A percentile compares a stretch with the other conserved stretches of the same genome.
These are phyloP conservation scores for Mycena olivaceomarginata DNA, from an alignment of 768 basidiomycete genomes.

Conservation along the genomic window DNA sequence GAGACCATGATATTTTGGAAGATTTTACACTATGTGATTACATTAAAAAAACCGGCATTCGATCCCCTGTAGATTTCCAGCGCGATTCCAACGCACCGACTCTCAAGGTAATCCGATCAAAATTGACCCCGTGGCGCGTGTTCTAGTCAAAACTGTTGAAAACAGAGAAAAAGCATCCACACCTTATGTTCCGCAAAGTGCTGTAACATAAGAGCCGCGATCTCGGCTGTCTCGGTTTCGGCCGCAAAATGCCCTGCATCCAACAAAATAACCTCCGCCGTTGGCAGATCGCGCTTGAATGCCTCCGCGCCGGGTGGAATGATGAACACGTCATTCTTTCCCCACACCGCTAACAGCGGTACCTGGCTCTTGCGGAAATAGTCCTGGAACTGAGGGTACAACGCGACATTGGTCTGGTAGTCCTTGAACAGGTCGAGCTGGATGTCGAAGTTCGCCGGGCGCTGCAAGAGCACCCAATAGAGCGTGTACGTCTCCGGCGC, in stretches of 20 bases:
- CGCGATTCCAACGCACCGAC: no score
- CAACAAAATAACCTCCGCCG: conserved; percentile 61
- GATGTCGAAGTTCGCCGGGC: conserved; percentile 61
- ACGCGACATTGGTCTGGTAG: conserved; percentile 61
- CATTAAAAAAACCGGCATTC: no score
- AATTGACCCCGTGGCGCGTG: no score
- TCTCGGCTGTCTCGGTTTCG: conserved; percentile 62
- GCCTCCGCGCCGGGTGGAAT: conserved; percentile 65
- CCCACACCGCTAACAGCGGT: conserved; percentile 69
- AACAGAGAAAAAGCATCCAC: no score
- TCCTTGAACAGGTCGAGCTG: conserved; percentile 65
- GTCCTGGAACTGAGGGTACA: conserved; percentile 68
- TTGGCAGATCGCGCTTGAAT: conserved; percentile 60
- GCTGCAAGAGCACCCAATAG: conserved; percentile 62
- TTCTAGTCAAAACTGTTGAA: no score
- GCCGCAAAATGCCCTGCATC: conserved; percentile 70
- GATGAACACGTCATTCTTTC: conserved; percentile 66
- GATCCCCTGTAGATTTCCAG: no score
- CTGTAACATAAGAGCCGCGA: conserved; percentile 51
- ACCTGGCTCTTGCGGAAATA: conserved; percentile 63
- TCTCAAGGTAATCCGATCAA: no score
- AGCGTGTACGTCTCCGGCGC: conserved; percentile 63
- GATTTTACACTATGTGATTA: no score
- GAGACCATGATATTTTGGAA: no score
- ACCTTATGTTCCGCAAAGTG: no score